Conservation (phyloP, 768 basidiomycete genomes). For the Hemileccinum impolitum region DNA sequence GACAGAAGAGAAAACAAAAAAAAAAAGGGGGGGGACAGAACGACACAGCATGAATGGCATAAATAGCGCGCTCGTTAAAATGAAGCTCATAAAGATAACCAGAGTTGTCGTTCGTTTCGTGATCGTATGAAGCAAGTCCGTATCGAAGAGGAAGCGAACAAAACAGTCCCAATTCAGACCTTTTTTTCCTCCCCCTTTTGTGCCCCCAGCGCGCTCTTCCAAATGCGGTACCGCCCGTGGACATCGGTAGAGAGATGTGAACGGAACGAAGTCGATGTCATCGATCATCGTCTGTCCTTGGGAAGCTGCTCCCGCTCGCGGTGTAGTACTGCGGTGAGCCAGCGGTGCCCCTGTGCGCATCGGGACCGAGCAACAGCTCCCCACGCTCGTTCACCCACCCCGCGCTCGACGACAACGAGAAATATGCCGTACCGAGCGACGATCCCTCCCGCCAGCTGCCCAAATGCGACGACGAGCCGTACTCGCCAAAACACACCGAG, state of each 20-base stretch:
- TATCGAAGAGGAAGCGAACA: background rate
- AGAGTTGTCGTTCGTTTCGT: background rate
- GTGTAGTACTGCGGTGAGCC: conserved; percentile 15
- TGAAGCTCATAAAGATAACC: conserved; percentile 26
- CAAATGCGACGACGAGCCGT: conserved; percentile 3
- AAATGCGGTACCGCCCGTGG: too few species aligned
- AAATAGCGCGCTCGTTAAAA: conserved; percentile 19
- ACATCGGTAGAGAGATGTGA: too few species aligned
- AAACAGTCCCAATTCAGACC: background rate
- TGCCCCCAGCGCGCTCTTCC: too few species aligned
- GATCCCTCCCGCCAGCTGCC: too few species aligned
- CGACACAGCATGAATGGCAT: conserved; percentile 18
- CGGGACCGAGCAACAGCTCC: conserved; percentile 15
- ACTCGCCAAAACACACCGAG: conserved; percentile 21
- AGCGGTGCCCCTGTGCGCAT: conserved; percentile 1
- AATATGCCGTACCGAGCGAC: conserved; percentile 20
- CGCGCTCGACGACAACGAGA: conserved; percentile 27
- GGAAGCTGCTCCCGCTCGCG: conserved; percentile 14
- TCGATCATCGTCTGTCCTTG: conserved; percentile 4
- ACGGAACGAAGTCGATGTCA: background rate
- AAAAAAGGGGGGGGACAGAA: background rate
- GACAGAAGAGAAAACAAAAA: background rate
- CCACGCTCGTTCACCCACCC: conserved; percentile 28
- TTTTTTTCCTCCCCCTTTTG: too few species aligned
- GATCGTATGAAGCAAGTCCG: conserved; percentile 2